Percentiles rank a stretch among this genome's conserved stretches.
phyloP scores from a whole-genome alignment of 2,329 filamentous ascomycete genomes.

The Falciphora oryzae region DNA sequence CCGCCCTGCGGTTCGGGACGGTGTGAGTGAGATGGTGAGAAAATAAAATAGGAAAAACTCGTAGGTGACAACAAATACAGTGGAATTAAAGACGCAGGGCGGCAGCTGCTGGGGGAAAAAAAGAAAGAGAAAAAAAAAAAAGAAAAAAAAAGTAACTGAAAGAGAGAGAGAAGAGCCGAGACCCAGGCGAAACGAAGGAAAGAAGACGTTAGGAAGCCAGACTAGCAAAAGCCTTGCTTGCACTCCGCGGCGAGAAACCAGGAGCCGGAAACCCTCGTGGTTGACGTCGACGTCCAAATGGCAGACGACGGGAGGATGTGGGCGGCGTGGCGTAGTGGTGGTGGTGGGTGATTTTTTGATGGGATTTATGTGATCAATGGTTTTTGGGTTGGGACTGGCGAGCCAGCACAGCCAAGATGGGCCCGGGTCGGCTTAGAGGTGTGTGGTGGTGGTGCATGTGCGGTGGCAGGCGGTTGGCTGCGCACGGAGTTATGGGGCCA shows the following conservation, averaged over 20 bases:
- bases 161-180: neutral
- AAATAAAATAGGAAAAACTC: neutral
- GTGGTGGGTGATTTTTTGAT: slow-evolving; percentile 8
- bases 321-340: slow-evolving; percentile 7
- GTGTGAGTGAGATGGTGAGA: neutral
- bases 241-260: slow-evolving; percentile 3
- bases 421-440: slow-evolving; percentile 3
- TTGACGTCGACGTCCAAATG: slow-evolving; percentile 6
- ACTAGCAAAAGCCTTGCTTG: slow-evolving; percentile 11
- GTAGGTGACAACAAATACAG: neutral
- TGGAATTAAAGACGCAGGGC: neutral
- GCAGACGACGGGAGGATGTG: slow-evolving; percentile 6
- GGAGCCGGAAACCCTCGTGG: neutral
- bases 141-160: slow-evolving; percentile 1
- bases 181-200: neutral
- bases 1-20: slow-evolving; percentile 9
- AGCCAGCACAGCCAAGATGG: slow-evolving; percentile 9
- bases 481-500: slow-evolving; percentile 3
- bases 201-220: slow-evolving; percentile 8
- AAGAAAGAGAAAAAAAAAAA: neutral
- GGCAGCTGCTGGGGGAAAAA: neutral
- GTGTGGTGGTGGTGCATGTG: slow-evolving; percentile 3
- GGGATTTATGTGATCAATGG: slow-evolving; percentile 5
- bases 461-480: slow-evolving; percentile 8
- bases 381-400: slow-evolving; percentile 8